Percentiles rank a stretch among this genome's conserved stretches.
Evolutionary conservation across 306 rosid species (phyloP).

Genomic region (Dicorynia guianensis): DNA sequence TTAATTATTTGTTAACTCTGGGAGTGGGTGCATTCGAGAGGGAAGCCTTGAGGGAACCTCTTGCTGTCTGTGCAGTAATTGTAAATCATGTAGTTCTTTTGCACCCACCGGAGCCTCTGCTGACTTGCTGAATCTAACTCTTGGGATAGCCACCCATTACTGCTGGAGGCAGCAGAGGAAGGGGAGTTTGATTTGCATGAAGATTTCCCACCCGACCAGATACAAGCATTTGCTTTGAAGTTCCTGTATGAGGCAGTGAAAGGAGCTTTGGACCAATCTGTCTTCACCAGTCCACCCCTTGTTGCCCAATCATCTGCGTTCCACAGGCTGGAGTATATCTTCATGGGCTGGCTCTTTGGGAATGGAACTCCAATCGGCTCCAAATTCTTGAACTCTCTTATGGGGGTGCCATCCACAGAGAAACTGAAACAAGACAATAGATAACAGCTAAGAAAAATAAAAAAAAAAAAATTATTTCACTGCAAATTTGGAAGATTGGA

Average conservation of each 20-base stretch:
- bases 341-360: conserved; percentile 74
- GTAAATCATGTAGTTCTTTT: conserved; percentile 69
- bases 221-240: conserved; percentile 68
- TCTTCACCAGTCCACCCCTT: conserved; percentile 70
- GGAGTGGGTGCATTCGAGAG: conserved; percentile 52
- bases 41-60: conserved; percentile 70
- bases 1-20: not conserved
- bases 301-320: conserved; percentile 90
- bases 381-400: conserved; percentile 76
- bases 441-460: not conserved
- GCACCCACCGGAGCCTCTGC: conserved; percentile 63
- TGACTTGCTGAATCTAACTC: conserved; percentile 56
- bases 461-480: too few species aligned
- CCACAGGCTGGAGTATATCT: conserved; percentile 72
- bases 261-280: conserved; percentile 77
- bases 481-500: not conserved
- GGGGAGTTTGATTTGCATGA: conserved; percentile 52
- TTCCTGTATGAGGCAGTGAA: conserved; percentile 70
- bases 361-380: conserved; percentile 63
- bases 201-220: conserved; percentile 53
- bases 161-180: not conserved
- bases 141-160: conserved; percentile 54
- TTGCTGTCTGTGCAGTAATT: conserved; percentile 63
- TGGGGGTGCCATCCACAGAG: conserved; percentile 73
- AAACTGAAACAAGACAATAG: conserved; percentile 44